Percentiles rank a stretch among this genome's conserved stretches.
Conservation (phyloP, 2,329 filamentous ascomycete species). For the Aspergillus sp. region DNA sequence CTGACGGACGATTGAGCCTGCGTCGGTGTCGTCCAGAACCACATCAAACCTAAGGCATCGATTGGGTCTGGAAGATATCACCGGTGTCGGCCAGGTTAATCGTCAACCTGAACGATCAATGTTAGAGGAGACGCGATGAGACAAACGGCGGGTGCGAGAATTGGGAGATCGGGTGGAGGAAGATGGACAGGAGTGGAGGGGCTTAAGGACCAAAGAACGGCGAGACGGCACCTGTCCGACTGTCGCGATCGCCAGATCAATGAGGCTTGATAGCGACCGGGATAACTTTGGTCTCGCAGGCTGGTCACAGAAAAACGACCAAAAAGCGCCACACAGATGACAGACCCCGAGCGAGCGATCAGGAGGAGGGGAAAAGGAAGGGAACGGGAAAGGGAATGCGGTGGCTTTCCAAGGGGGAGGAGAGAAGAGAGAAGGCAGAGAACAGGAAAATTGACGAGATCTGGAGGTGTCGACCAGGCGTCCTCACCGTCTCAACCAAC, state of each 20-base stretch:
- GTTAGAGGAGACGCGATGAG: slow-evolving; percentile 9
- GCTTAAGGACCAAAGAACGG: slow-evolving; percentile 27
- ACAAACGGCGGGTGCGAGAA: slow-evolving; percentile 14
- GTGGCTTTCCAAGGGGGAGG: slow-evolving; percentile 2
- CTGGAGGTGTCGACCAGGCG: slow-evolving; percentile 1
- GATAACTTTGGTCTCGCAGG: background rate
- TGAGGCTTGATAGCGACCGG: slow-evolving; percentile 19
- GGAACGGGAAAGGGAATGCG: slow-evolving; percentile 22
- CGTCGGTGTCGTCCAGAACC: slow-evolving; percentile 28
- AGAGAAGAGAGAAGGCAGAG: background rate
- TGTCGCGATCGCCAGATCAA: slow-evolving; percentile 23
- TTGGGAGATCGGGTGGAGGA: slow-evolving; percentile 15
- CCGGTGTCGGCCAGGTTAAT: slow-evolving; percentile 26
- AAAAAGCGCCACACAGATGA: slow-evolving; percentile 19
- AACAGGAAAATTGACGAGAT: slow-evolving; percentile 6
- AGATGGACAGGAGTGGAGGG: slow-evolving; percentile 33
- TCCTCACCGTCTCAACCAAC: background rate
- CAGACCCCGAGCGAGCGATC: background rate
- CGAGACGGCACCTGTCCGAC: slow-evolving; percentile 19
- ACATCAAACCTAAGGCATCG: slow-evolving; percentile 35
- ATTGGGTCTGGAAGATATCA: slow-evolving; percentile 27
- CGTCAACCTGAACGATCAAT: slow-evolving; percentile 18
- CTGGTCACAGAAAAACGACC: slow-evolving; percentile 15
- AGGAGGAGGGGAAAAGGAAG: slow-evolving; percentile 25
- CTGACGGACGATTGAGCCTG: slow-evolving; percentile 33